Conservation (phyloP, 2,329 filamentous ascomycete species). For the Trichophyton verrucosum region DNA sequence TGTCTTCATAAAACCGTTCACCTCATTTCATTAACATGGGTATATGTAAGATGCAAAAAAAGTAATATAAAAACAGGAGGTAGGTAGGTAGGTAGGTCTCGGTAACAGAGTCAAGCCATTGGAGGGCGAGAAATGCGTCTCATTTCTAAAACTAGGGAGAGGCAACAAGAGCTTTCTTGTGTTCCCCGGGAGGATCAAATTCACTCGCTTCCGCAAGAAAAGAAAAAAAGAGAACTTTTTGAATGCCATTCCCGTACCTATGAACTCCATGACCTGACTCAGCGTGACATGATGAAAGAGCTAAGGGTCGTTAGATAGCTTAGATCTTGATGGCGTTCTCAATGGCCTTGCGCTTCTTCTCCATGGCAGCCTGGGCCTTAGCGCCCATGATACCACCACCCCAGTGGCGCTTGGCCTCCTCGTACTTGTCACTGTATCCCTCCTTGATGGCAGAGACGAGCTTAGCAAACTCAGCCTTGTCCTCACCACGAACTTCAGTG, state of each 20-base stretch:
- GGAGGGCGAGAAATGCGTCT: conserved; percentile 1
- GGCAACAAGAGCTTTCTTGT: not conserved
- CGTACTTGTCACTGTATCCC: conserved; percentile 91
- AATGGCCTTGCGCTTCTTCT: conserved; percentile 89
- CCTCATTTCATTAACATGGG: conserved; percentile 4
- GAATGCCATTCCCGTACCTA: not conserved
- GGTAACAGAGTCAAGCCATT: not conserved
- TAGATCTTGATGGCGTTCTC: conserved; percentile 98
- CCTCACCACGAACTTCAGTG: conserved; percentile 93
- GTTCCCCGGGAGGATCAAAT: not conserved
- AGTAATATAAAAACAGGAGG: not conserved
- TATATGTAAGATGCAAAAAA: conserved; percentile 4
- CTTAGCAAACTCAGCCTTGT: conserved; percentile 97
- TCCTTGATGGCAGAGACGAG: conserved; percentile 94
- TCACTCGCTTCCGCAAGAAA: not conserved
- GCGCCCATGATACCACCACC: conserved; percentile 98
- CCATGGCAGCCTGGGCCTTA: conserved; percentile 68
- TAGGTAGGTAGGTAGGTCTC: not conserved
- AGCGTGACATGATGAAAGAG: not conserved
- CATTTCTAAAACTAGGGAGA: conserved; percentile 4
- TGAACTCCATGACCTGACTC: not conserved
- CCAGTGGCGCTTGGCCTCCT: conserved; percentile 86
- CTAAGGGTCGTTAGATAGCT: conserved; percentile 18
- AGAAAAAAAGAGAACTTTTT: not conserved
- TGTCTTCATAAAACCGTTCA: conserved; percentile 3